Percentiles rank a stretch among this genome's conserved stretches.
Evolutionary conservation across 352 stramenopile species (phyloP).

Genomic region (Phytophthora cryptogea): DNA sequence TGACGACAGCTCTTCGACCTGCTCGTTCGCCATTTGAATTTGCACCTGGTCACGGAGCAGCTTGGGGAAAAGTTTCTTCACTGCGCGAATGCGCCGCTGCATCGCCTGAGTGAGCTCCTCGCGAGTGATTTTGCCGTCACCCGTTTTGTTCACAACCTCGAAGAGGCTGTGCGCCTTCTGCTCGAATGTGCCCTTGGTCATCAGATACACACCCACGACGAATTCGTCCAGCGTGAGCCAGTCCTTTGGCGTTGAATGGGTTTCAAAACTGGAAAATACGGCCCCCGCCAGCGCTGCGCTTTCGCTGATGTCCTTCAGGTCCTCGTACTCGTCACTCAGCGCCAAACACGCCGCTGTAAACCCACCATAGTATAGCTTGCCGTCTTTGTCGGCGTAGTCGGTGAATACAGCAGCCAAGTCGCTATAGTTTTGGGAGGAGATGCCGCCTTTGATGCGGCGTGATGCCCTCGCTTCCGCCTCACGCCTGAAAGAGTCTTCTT

Average conservation of each 20-base stretch:
- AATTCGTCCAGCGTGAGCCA: conserved; percentile 83
- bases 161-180: conserved; percentile 83
- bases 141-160: conserved; percentile 64
- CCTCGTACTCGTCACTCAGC: conserved; percentile 60
- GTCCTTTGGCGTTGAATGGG: conserved; percentile 55
- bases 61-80: conserved; percentile 79
- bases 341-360: conserved; percentile 67
- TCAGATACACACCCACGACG: conserved; percentile 79
- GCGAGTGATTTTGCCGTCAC: conserved; percentile 75
- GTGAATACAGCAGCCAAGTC: conserved; percentile 54
- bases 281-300: conserved; percentile 67
- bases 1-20: conserved; percentile 38
- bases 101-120: conserved; percentile 78
- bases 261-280: conserved; percentile 80
- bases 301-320: conserved; percentile 63
- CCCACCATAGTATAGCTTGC: conserved; percentile 64
- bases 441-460: conserved; percentile 48
- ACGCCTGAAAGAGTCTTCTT: conserved; percentile 13
- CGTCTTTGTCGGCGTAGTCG: conserved; percentile 52
- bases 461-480: conserved; percentile 25
- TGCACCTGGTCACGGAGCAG: conserved; percentile 73
- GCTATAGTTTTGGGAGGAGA: conserved; percentile 59
- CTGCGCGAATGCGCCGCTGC: conserved; percentile 67
- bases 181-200: conserved; percentile 80
- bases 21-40: conserved; percentile 60